Percentiles rank a stretch among this genome's conserved stretches.
phyloP scores from a whole-genome alignment of 2,329 filamentous ascomycete genomes.

The Trichothecium sympodiale region DNA sequence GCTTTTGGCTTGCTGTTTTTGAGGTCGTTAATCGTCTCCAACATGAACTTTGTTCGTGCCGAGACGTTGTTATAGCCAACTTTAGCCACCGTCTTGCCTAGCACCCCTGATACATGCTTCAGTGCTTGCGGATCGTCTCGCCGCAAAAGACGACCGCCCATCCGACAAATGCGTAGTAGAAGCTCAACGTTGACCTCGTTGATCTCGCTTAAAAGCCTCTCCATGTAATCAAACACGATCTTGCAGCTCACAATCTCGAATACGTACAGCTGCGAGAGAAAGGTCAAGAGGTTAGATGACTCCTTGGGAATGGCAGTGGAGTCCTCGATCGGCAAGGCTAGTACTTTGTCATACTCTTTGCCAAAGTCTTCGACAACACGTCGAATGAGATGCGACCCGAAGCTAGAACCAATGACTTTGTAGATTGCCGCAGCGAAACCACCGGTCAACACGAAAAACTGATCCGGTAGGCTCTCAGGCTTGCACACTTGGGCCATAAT shows the following conservation, averaged over 20 bases:
- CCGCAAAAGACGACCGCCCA: conserved; percentile 70
- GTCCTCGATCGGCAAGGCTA: conserved; percentile 27
- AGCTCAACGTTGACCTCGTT: conserved; percentile 84
- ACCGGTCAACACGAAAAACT: conserved; percentile 81
- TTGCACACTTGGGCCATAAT: conserved; percentile 73
- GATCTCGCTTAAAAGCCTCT: conserved; percentile 61
- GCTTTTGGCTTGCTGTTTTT: conserved; percentile 89
- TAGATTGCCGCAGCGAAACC: conserved; percentile 84
- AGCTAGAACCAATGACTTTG: conserved; percentile 76
- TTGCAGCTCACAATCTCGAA: conserved; percentile 78
- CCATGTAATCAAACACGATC: conserved; percentile 84
- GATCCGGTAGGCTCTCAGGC: conserved; percentile 67
- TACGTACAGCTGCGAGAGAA: conserved; percentile 81
- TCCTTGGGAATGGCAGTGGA: conserved; percentile 20
- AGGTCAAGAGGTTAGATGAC: conserved; percentile 62
- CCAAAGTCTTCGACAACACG: conserved; percentile 67
- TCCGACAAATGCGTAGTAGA: conserved; percentile 71
- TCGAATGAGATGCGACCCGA: conserved; percentile 79
- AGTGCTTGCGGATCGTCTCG: conserved; percentile 81
- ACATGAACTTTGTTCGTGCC: conserved; percentile 91
- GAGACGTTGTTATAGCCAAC: conserved; percentile 62
- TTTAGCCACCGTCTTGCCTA: conserved; percentile 61
- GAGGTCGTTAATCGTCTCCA: conserved; percentile 87
- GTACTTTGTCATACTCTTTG: conserved; percentile 42
- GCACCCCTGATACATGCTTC: conserved; percentile 74